Percentiles rank a stretch among this genome's conserved stretches.
phyloP scores from a whole-genome alignment of 331 rosid species.

The Malus hybrid region DNA sequence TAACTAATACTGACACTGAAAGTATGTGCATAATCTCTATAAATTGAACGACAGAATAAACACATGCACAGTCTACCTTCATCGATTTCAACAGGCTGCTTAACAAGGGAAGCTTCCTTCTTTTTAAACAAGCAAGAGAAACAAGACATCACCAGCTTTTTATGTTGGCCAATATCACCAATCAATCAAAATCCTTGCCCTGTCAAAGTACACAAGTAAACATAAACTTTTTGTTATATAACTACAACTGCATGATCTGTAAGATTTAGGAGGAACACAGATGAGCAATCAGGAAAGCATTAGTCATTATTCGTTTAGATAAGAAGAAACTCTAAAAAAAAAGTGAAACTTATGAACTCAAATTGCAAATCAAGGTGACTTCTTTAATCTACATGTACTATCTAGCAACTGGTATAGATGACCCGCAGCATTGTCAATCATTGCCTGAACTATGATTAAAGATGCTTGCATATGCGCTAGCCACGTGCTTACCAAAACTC shows the following conservation, averaged over 20 bases:
- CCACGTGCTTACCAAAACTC: neutral
- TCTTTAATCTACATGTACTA: neutral
- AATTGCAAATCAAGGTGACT: neutral
- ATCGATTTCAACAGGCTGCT: slow-evolving; percentile 21
- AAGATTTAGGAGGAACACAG: neutral
- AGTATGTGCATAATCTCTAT: neutral
- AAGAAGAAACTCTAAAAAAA: neutral
- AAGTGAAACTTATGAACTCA: neutral
- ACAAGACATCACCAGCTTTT: slow-evolving; percentile 50
- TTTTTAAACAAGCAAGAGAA: slow-evolving; percentile 30
- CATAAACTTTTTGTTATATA: slow-evolving; percentile 13
- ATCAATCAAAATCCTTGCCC: slow-evolving; percentile 22
- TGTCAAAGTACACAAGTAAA: slow-evolving; percentile 22
- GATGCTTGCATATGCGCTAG: neutral
- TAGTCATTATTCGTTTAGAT: neutral
- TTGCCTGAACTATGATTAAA: neutral
- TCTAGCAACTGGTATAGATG: neutral
- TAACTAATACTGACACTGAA: neutral
- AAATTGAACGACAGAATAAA: neutral
- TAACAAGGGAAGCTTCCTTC: slow-evolving; percentile 23
- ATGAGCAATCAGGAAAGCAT: neutral
- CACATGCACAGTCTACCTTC: slow-evolving; percentile 30
- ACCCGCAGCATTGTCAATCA: neutral
- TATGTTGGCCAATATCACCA: slow-evolving; percentile 17
- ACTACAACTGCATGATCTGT: neutral